Base-by-base conservation (phyloP, 2,329 filamentous ascomycete genomes). In the Rachicladosporium sp. region DNA sequence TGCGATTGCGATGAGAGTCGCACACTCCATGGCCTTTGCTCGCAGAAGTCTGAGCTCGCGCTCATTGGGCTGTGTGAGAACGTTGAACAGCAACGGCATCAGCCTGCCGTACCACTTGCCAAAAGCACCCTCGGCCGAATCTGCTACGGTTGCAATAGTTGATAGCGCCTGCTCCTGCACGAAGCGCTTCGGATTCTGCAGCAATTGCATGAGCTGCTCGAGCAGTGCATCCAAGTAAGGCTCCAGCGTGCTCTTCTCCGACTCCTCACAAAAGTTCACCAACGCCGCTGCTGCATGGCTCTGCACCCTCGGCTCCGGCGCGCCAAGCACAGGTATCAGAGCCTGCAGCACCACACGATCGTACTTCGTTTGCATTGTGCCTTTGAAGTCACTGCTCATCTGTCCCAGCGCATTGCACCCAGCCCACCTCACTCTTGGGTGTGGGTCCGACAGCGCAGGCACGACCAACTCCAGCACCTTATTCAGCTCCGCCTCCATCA, bases 311-410 rank as follows among this genome's bases (percentile, higher is more conserved):
- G 87, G 84, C 61, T 98, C 89, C 1, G 85, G 74, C 2, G 87
- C 93, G 54, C 88, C 77, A 4, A 98, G 73, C 1, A 95, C 89
- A 1, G 89, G 88, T 39, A 98, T 87, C 40, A 98, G 91, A 50
- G 86, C 86, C 50, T 80, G 85, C 37, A 98, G 73, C 10, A 98
- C 84, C 33, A 80, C 72, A 47, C 84, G 76, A 61, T 94, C 91
- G 62, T 93, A 93, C 53, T 94, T 91, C 50, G 85, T 82, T 63
- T 98, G 91, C 89, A 98, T 96, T 8, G 83, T 93, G 9, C 88
- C 88, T 9, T 93, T 89, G 61, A 98, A 98, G 58, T 98, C 91
- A 27, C 91, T 98, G 67, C 89, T 96, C 91, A 98, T 98, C 63
- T 98, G 91, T 21, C 91, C 91, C n/a, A 98, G 74, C 32, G 91